phyloP scores from a whole-genome alignment of 2,329 filamentous ascomycete species.

The Parastagonospora nodorum region DNA sequence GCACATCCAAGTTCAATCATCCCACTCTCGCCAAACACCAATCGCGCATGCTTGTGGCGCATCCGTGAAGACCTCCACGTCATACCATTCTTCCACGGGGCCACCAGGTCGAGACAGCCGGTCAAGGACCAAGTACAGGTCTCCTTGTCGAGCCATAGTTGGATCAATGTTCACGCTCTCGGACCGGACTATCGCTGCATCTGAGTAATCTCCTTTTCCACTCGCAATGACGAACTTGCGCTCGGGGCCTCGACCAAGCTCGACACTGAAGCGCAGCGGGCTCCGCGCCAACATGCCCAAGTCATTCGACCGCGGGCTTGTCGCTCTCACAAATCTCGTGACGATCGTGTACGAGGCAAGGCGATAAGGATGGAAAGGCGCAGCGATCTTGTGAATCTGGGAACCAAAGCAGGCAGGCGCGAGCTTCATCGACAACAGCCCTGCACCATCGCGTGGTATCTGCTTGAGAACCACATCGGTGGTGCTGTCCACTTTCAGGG shows the following conservation, averaged over 20 bases:
- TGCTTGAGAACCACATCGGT: slow-evolving; percentile 60
- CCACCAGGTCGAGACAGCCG: slow-evolving; percentile 66
- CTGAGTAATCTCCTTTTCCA: slow-evolving; percentile 74
- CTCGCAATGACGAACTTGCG: slow-evolving; percentile 68
- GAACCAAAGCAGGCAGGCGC: slow-evolving; percentile 57
- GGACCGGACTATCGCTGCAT: slow-evolving; percentile 69
- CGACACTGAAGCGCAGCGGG: slow-evolving; percentile 72
- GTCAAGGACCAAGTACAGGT: slow-evolving; percentile 82
- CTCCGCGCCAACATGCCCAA: slow-evolving; percentile 43
- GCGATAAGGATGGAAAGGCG: slow-evolving; percentile 55
- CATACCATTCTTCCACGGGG: slow-evolving; percentile 56
- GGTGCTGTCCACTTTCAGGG: slow-evolving; percentile 73
- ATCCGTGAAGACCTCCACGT: slow-evolving; percentile 55
- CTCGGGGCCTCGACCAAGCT: slow-evolving; percentile 73
- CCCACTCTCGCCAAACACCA: slow-evolving; percentile 54
- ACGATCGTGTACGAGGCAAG: slow-evolving; percentile 68
- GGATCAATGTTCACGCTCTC: slow-evolving; percentile 77
- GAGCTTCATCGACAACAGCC: slow-evolving; percentile 68
- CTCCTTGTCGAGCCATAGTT: slow-evolving; percentile 57
- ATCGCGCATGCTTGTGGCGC: slow-evolving; percentile 49
- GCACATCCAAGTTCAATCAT: slow-evolving; percentile 32
- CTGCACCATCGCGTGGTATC: slow-evolving; percentile 75
- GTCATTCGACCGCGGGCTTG: slow-evolving; percentile 31
- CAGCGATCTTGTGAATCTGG: slow-evolving; percentile 59
- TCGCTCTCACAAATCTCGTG: slow-evolving; percentile 50